Percentiles rank a stretch among this genome's conserved stretches.
Conservation (phyloP, 768 basidiomycete genomes). For the Tulasnella sp. region DNA sequence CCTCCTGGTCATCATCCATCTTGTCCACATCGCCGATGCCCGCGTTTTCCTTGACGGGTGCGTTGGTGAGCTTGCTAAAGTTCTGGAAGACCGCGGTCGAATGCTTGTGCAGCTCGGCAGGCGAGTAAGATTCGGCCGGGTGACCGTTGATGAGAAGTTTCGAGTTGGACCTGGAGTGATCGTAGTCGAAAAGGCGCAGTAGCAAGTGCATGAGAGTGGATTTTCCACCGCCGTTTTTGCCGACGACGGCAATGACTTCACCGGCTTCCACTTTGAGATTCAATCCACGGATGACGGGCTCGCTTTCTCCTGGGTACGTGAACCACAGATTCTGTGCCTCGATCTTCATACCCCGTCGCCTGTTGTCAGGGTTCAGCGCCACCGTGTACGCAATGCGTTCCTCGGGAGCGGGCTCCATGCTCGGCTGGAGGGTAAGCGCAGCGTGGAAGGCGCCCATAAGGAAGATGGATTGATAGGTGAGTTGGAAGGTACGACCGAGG, state of each 20-base stretch:
- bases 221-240: constrained; percentile 40
- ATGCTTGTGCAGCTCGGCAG: constrained; percentile 64
- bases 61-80: constrained; percentile 64
- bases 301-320: constrained; percentile 67
- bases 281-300: constrained; percentile 61
- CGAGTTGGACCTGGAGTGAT: constrained; percentile 27
- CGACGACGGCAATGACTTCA: constrained; percentile 78
- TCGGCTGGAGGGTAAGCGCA: constrained; percentile 60
- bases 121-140: constrained; percentile 57
- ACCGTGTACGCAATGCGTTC: not conserved
- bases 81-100: constrained; percentile 79
- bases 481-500: constrained; percentile 53
- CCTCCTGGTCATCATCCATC: constrained; percentile 46
- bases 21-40: constrained; percentile 71
- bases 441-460: constrained; percentile 81
- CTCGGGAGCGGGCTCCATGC: constrained; percentile 46
- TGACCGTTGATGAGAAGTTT: constrained; percentile 59
- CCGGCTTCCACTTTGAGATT: constrained; percentile 64
- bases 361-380: not conserved
- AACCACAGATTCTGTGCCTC: constrained; percentile 59
- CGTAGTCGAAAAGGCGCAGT: constrained; percentile 69
- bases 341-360: constrained; percentile 54
- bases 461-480: constrained; percentile 81
- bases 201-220: constrained; percentile 79
- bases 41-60: constrained; percentile 73